Base-by-base conservation (phyloP, 176 grass and related monocot genomes). In the Poa annua region DNA sequence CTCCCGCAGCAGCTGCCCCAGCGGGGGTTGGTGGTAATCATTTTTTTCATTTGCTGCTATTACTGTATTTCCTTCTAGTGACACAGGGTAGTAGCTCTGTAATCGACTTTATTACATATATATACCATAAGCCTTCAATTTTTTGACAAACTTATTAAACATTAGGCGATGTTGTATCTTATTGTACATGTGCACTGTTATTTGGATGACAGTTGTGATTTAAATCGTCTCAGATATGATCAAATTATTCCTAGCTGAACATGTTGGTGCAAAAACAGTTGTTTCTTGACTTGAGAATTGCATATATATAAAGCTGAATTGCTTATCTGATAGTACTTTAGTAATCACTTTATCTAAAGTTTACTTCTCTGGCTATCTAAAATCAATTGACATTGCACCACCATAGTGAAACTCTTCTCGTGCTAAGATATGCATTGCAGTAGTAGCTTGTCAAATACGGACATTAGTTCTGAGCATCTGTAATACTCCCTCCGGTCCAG, bases 1-100 rank as follows among this genome's bases (percentile, higher is more conserved):
- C 44, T 74, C 48, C 74, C 81, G 41, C 53, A 0, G 47, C 59
- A 19, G 74, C 79, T 83, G 78, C 74, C 83, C 66, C 16, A 0
- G 6, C 39, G 32, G 83, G 87, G 85, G 83, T 67, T 81, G 96
- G 93, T 90, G 96, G 96, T 99, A 99, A 99, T 96, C 66, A 68
- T 85, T 92, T 88, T 32, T 81, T 16, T 45, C 79, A 63, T 78
- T 64, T 72, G 14, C 56, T 80, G 0, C 64, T 67, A 33, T 63
- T 49, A 45, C 78, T 5, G 2, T 80, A 22, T 76, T 69, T 13
- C 11, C 68, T 42, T 49, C 10, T 47, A 24, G 14, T 36, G 9
- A 53, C 0, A 32, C 1, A 25, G 11, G 61, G 17, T 49, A 24
- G 38, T 74, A 86, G 12, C 26, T 42, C 66, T 69, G 36, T 42